Evolutionary conservation across 495 filamentous ascomycete species (phyloP).

Genomic region (Daldinia grandis): DNA sequence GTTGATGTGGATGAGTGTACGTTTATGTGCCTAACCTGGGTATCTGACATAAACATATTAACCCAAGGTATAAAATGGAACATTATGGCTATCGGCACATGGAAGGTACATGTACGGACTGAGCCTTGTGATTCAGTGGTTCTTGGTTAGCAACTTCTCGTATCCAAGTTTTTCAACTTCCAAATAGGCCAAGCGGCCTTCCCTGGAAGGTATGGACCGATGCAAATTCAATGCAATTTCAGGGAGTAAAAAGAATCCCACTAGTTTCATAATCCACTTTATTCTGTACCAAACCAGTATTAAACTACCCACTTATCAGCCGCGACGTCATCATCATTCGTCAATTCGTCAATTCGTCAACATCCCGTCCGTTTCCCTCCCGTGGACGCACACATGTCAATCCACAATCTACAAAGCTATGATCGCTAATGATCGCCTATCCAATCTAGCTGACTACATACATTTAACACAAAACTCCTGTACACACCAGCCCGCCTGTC

Average conservation of each 20-base stretch:
- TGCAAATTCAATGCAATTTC: constrained; percentile 22
- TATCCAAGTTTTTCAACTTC: constrained; percentile 42
- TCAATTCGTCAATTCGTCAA: constrained; percentile 43
- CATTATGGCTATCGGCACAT: background rate
- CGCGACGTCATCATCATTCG: constrained; percentile 43
- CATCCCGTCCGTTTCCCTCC: constrained; percentile 19
- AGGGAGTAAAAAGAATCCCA: constrained; percentile 26
- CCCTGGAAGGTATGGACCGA: constrained; percentile 18
- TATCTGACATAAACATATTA: background rate
- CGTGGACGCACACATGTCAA: constrained; percentile 17
- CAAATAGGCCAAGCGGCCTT: constrained; percentile 31
- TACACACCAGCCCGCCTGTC: constrained; percentile 7
- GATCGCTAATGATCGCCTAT: constrained; percentile 11
- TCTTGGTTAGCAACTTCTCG: constrained; percentile 34
- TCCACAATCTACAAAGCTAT: constrained; percentile 13
- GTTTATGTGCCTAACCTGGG: no score
- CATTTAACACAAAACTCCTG: constrained; percentile 8
- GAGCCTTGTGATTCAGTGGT: constrained; percentile 12
- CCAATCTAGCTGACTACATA: constrained; percentile 30
- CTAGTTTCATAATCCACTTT: constrained; percentile 34
- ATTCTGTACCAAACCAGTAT: constrained; percentile 3
- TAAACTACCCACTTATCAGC: constrained; percentile 38
- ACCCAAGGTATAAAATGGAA: background rate
- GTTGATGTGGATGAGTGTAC: no score
- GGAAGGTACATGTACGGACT: background rate